Base-by-base conservation (phyloP, 139 green algal species). In the Coelastrella sp. region DNA sequence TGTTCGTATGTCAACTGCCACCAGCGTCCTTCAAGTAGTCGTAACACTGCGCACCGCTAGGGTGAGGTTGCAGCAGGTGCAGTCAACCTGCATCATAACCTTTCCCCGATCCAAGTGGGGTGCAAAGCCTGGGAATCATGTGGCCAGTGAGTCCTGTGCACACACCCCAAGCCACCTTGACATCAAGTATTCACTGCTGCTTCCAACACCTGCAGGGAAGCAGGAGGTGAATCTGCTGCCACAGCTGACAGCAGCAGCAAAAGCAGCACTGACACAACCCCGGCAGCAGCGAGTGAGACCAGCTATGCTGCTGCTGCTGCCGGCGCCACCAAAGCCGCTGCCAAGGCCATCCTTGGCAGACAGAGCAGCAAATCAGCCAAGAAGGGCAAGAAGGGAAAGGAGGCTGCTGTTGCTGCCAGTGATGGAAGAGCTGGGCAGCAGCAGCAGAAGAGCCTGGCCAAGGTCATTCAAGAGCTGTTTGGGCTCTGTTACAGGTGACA, bases 391-490 rank as follows among this genome's bases (percentile, higher is more conserved):
- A 86, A 74, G 20, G 59, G 8, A 0, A 49, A n/a, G 20, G 59
- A 25, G 56, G 83, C 63, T 49, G 83, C 83, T 59, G 84, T 70
- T 35, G 84, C 25, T 82, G 57, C 19, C 19, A 70, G 70, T 25
- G 72, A 66, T 68, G 84, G 20, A 10, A n/a, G 17, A 68, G 65
- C 10, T 35, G 65, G 9, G 25, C 61, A 76, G 61, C 82, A 84
- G 78, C 78, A 78, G 82, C 82, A 75, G 84, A 25, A 73, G n/a
- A 14, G 60, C 4, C 24, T 83, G 25, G 61, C 24, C 5, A 35
- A 61, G 19, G 78, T 85, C 19, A 84, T 91, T 4, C 61, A 87
- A 24, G 87, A 82, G 6, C 79, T 91, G 19, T 91, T 91, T 91
- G 87, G 87, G 4, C 49, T 91, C 56, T 57, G 56, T 20, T 91